phyloP scores from a whole-genome alignment of 176 grass and related monocot genomes.

The Tuctoria greenei region DNA sequence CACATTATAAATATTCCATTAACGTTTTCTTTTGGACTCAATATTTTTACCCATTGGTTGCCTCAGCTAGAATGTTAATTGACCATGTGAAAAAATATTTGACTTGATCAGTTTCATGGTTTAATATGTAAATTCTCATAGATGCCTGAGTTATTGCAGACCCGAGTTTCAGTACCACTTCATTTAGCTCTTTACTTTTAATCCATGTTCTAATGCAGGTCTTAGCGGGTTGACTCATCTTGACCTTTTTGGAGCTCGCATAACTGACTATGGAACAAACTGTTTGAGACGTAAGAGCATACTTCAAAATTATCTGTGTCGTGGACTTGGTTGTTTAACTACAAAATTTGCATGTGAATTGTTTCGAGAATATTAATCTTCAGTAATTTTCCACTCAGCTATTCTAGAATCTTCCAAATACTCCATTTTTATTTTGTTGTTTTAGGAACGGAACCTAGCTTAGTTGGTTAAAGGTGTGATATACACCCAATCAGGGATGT shows the following conservation, averaged over 20 bases:
- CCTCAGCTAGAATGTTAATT: not conserved
- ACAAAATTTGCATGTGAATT: not conserved
- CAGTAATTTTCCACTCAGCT: not conserved
- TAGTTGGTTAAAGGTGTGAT: not conserved
- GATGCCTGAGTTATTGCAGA: not conserved
- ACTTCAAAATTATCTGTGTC: not conserved
- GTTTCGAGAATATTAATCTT: not conserved
- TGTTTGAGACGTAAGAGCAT: conserved; percentile 76
- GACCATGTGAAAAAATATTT: not conserved
- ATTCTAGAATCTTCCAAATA: not conserved
- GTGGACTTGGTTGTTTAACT: conserved; percentile 5
- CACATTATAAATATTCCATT: not conserved
- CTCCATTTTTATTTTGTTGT: not conserved
- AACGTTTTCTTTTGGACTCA: conserved; percentile 5
- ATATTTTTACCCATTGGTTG: not conserved
- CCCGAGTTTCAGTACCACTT: not conserved
- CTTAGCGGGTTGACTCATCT: conserved; percentile 87
- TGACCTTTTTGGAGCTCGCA: conserved; percentile 91
- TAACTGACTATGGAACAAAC: conserved; percentile 78
- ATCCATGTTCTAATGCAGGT: conserved; percentile 50
- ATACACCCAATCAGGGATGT: too few species aligned
- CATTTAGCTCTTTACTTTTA: conserved; percentile 14
- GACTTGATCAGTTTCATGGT: conserved; percentile 5
- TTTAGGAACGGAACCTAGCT: too few species aligned
- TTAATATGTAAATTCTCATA: not conserved